phyloP scores from a whole-genome alignment of 192 early-diverging fungal species.

The Spinellus fusiger region DNA sequence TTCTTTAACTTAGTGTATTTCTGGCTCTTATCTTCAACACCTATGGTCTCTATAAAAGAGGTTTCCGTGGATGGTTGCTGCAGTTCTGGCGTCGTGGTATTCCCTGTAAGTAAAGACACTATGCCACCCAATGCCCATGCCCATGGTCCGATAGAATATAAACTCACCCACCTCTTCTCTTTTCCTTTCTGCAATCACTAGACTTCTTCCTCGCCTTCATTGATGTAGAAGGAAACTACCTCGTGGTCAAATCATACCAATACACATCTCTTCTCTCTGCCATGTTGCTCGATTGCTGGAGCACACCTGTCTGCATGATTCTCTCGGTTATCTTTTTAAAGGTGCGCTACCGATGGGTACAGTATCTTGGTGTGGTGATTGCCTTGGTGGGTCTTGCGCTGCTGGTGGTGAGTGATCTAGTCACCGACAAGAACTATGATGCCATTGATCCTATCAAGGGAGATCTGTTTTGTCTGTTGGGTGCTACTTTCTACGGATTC shows the following conservation, averaged over 20 bases:
- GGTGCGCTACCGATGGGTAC: conserved; percentile 56
- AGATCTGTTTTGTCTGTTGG: conserved; percentile 65
- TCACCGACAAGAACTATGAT: conserved; percentile 49
- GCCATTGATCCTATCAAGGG: conserved; percentile 56
- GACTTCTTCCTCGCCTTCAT: conserved; percentile 57
- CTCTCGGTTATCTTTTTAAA: conserved; percentile 59
- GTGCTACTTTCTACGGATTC: conserved; percentile 69
- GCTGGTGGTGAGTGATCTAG: conserved; percentile 60
- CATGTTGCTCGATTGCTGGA: conserved; percentile 77
- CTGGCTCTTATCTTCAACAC: conserved; percentile 55
- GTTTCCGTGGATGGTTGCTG: conserved; percentile 38
- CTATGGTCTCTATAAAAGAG: conserved; percentile 44
- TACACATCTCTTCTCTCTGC: conserved; percentile 73
- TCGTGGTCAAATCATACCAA: conserved; percentile 70
- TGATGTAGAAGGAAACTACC: conserved; percentile 81
- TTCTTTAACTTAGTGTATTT: conserved; percentile 32
- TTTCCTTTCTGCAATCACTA: conserved; percentile 20
- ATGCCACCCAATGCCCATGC: background rate
- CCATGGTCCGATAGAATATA: background rate
- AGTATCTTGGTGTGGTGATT: conserved; percentile 64
- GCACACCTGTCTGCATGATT: conserved; percentile 68
- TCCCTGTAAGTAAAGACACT: conserved; percentile 33
- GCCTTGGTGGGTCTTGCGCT: conserved; percentile 64
- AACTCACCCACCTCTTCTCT: background rate
- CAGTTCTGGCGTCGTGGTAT: conserved; percentile 36